Base-by-base conservation (phyloP, 2,329 filamentous ascomycete genomes). In the Fusarium sp. region DNA sequence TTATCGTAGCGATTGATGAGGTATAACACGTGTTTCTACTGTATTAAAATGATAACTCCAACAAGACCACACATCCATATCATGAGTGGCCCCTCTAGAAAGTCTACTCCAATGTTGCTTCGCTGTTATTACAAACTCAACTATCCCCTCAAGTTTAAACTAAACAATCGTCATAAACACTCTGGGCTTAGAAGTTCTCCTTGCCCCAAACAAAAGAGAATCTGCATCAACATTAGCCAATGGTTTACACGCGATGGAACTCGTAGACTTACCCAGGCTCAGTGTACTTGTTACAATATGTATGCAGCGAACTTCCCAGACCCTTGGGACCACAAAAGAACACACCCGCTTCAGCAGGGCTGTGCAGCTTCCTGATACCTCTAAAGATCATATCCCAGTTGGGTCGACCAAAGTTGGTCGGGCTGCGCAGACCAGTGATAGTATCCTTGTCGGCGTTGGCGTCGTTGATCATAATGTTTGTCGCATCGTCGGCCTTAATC, bases 371-470 rank as follows among this genome's bases (percentile, higher is more conserved):
- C 76, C 92, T 86, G 78, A 97, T 92, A 58, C 91, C 91, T 70
- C 92, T 88, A 83, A 96, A 96, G 75, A 97, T 92, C 88, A 93
- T 93, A 78, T 96, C 92, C 93, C 93, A 96, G 82, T 96, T 95
- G 18, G 93, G 93, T 25, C 92, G 86, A 57, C 93, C 93, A 78
- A 96, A 94, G 83, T 94, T 96, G 45, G 93, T 96, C 22, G 92
- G 92, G 58, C 92, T 91, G 51, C 92, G 87, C 30, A 96, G 86
- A 58, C 93, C 93, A 1, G 93, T 96, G 78, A 96, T 95, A 75
- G 92, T 90, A 79, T 96, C 92, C 80, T 91, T 92, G 78, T 95
- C 92, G 72, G 91, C 91, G 77, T 94, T 93, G 78, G 91, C 92
- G 75, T 95, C 92, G 83, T 95, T 95, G 85, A 95, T 94, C 92